phyloP scores from a whole-genome alignment of 805 yeast species.

The Yamadazyma tumulicola region DNA sequence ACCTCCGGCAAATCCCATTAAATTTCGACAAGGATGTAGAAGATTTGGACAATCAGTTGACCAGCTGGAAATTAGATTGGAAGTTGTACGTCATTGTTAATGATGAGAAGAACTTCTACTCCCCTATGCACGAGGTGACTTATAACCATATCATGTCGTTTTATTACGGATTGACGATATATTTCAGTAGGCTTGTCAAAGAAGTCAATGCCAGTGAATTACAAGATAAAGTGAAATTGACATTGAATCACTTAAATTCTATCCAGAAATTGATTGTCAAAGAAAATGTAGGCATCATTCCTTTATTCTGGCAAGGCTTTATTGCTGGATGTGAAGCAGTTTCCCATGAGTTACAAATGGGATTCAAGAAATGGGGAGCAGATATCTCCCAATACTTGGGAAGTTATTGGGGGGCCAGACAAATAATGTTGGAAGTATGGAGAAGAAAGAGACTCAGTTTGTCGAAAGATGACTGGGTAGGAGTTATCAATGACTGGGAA shows the following conservation, averaged over 20 bases:
- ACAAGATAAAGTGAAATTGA: slow-evolving; percentile 60
- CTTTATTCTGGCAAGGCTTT: slow-evolving; percentile 86
- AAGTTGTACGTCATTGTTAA: slow-evolving; percentile 37
- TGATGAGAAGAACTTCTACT: slow-evolving; percentile 32
- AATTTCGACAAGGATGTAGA: slow-evolving; percentile 2
- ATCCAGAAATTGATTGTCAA: slow-evolving; percentile 56
- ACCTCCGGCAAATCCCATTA: slow-evolving; percentile 17
- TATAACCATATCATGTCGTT: slow-evolving; percentile 80
- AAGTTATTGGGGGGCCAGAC: slow-evolving; percentile 82
- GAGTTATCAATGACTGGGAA: slow-evolving; percentile 79
- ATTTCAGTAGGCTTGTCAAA: slow-evolving; percentile 63
- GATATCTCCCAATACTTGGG: slow-evolving; percentile 55
- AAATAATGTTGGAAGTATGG: slow-evolving; percentile 85
- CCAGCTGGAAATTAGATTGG: slow-evolving; percentile 74
- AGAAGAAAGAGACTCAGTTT: slow-evolving; percentile 61
- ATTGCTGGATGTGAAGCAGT: slow-evolving; percentile 82
- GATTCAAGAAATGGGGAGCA: slow-evolving; percentile 74
- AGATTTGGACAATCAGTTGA: not conserved
- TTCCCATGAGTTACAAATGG: slow-evolving; percentile 52
- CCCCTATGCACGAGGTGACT: slow-evolving; percentile 65
- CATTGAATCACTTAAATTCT: slow-evolving; percentile 59
- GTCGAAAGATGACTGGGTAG: slow-evolving; percentile 67
- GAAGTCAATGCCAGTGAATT: slow-evolving; percentile 51
- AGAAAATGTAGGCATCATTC: slow-evolving; percentile 60
- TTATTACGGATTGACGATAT: slow-evolving; percentile 66